phyloP scores from a whole-genome alignment of 1,139 yeast genomes.

The Candida tetrigidarum region DNA sequence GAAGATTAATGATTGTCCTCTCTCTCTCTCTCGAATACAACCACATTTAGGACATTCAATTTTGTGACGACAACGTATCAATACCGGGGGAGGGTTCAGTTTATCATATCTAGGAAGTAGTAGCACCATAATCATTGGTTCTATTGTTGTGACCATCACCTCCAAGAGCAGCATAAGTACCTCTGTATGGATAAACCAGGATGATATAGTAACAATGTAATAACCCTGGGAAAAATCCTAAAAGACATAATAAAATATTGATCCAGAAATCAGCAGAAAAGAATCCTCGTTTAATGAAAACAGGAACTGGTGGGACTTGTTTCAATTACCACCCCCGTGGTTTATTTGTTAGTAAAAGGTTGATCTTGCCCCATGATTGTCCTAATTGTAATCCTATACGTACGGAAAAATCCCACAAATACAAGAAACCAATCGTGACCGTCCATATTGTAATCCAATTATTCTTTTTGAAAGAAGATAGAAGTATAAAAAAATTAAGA shows the following conservation, averaged over 20 bases:
- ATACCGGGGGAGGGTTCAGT: no score
- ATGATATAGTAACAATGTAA: constrained; percentile 67
- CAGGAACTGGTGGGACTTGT: constrained; percentile 83
- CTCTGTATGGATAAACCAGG: constrained; percentile 51
- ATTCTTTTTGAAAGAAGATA: not conserved
- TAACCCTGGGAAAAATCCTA: constrained; percentile 85
- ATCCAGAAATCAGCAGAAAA: constrained; percentile 73
- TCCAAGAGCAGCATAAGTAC: constrained; percentile 20
- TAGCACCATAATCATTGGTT: constrained; percentile 31
- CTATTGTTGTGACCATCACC: constrained; percentile 37
- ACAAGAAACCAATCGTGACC: constrained; percentile 82
- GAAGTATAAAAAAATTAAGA: not conserved
- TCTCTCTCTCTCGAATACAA: not conserved
- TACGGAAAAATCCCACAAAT: constrained; percentile 68
- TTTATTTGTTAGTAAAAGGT: constrained; percentile 1
- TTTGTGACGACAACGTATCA: not conserved
- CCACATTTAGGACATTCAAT: not conserved
- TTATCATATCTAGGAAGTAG: constrained; percentile 11
- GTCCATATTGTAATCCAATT: no score
- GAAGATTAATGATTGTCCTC: no score
- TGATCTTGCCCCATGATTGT: no score
- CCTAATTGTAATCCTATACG: constrained; percentile 16
- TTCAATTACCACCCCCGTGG: no score
- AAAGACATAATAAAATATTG: constrained; percentile 71
- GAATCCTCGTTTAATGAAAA: constrained; percentile 74